Base-by-base conservation (phyloP, 2,329 filamentous ascomycete genomes). In the Paracoccidioides brasiliensis region DNA sequence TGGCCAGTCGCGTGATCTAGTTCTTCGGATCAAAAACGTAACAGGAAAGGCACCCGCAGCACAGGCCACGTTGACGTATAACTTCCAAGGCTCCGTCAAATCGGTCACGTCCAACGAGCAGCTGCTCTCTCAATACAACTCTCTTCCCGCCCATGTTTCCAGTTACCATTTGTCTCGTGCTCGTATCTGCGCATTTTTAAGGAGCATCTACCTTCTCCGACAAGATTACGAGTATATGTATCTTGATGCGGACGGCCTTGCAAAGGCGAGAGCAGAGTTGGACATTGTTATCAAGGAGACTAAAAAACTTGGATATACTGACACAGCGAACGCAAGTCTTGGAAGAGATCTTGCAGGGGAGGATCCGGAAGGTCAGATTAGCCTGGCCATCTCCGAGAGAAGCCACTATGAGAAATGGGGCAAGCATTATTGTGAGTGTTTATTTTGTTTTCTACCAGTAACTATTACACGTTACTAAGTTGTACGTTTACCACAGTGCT, bases 1-100 rank as follows among this genome's bases (percentile, higher is more conserved):
- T 55, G 80, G 79, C n/a, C 81, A 84, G 57, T 76, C 79, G 0
- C 74, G 80, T 3, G 79, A 83, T 55, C 67, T 84, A 30, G 77
- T 76, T 59, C 65, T 83, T 5, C 61, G 61, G 3, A 68, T 69
- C 56, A 63, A 65, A 40, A 64, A 5, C 49, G 58, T 2, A 46
- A 55, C 0, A 51, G 59, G n/a, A 52, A 62, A 3, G 61, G 64
- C 3, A 8, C 7, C 44, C 5, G 54, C 61, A 2, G 59, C 80
- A 7, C 62, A 61, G 5, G 57, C 61, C 28, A 55, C 22, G 50
- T 56, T 61, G 52, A 58, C 43, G 32, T 66, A 58, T 60, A 59
- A 57, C 42, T 55, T 57, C 43, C 54, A 51, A n/a, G 59, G 48
- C 3, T 9, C 15, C 12, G 37, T 8, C 12, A 52, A 57, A 38